A percentile compares a stretch with the other conserved stretches of the same genome.
Conservation (phyloP, 768 basidiomycete species). For the Saitozyma podzolica region DNA sequence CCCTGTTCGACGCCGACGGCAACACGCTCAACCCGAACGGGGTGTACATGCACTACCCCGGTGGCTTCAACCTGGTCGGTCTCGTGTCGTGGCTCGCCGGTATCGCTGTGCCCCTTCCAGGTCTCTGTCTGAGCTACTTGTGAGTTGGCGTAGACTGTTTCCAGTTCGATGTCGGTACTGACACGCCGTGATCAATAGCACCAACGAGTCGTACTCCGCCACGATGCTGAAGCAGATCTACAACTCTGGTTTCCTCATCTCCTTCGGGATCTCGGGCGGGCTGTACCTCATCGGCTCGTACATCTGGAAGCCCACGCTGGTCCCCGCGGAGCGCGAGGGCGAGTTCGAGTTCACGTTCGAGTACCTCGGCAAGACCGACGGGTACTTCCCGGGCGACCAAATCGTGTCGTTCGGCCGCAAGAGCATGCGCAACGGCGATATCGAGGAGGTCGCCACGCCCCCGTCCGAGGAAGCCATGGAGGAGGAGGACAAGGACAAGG, state of each 20-base stretch:
- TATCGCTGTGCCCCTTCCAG: slow-evolving; percentile 63
- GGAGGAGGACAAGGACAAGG: no score
- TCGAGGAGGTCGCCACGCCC: no score
- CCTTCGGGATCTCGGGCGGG: not conserved
- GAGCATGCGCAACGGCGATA: no score
- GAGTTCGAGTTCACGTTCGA: slow-evolving; percentile 6
- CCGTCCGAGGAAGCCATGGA: no score
- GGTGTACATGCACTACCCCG: slow-evolving; percentile 7
- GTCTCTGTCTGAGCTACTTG: slow-evolving; percentile 51
- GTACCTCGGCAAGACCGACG: slow-evolving; percentile 5
- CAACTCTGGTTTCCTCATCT: slow-evolving; percentile 9
- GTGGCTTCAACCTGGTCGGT: slow-evolving; percentile 10
- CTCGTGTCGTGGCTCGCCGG: slow-evolving; percentile 13
- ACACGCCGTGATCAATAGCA: no score
- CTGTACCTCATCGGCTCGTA: slow-evolving; percentile 1
- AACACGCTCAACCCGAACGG: not conserved
- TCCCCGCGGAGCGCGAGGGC: slow-evolving; percentile 4
- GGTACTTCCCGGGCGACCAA: not conserved
- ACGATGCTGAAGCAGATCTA: slow-evolving; percentile 4
- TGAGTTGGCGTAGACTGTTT: no score
- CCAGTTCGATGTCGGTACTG: no score
- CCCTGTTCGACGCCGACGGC: slow-evolving; percentile 4
- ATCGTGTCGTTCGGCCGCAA: no score
- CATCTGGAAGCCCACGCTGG: not conserved
- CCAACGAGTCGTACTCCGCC: not conserved